Base-by-base conservation (phyloP, 306 rosid genomes). In the Castanopsis chinensis region DNA sequence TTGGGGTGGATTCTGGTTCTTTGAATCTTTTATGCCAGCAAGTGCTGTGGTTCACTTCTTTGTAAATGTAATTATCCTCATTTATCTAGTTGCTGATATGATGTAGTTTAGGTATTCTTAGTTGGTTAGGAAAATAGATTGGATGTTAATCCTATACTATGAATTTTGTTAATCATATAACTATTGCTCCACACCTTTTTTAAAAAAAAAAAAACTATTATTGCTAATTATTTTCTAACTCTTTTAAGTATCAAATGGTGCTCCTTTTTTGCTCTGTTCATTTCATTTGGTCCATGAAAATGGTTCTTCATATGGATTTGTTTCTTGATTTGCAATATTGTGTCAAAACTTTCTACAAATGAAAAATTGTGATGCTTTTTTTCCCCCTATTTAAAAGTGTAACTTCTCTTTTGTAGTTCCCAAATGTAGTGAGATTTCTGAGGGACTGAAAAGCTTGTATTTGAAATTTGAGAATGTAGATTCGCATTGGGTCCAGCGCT, bases 201-300 rank as follows among this genome's bases (percentile, higher is more conserved):
- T n/a, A n/a, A n/a, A 0, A n/a, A n/a, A n/a, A n/a, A n/a, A n/a
- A n/a, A 0, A 41, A 57, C 23, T 10, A 20, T 57, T n/a, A 57
- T 59, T 11, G 10, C 12, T 59, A 23, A 3, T 57, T 10, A 9
- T 59, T n/a, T n/a, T 59, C 17, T 21, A 59, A n/a, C 13, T 59
- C 65, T 59, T 11, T 20, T 7, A 20, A 59, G n/a, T 59, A 20
- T 64, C 23, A 64, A 64, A 30, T 30, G 43, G 43, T 64, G 43
- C 13, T 64, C 70, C 69, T 15, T 64, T 18, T 64, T 10, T 61
- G 70, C 43, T 6, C 70, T 64, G 23, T 28, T 30, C 18, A 15
- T 64, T 17, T 64, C 70, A 51, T 83, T 79, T 52, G 23, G 58
- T 18, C 70, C 69, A 70, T 72, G 51, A 78, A 76, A 77, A 64